Conservation (phyloP, 2,329 filamentous ascomycete species). For the Niveomyces coronatus region DNA sequence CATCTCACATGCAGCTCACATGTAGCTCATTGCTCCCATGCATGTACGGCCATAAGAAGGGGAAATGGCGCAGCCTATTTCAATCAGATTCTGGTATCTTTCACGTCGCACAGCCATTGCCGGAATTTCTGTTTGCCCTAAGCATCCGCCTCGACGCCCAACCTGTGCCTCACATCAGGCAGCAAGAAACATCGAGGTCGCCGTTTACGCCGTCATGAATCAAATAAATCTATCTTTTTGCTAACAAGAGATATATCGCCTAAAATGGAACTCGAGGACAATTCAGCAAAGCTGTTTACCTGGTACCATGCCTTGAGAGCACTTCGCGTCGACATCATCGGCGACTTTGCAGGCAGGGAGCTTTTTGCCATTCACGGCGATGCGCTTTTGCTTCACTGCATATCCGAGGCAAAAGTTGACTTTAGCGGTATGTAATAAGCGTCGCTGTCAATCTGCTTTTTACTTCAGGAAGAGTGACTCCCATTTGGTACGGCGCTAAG, state of each 20-base stretch:
- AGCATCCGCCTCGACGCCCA: not conserved
- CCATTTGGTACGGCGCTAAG: slow-evolving; percentile 2
- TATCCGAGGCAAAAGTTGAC: slow-evolving; percentile 53
- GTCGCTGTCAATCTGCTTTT: not conserved
- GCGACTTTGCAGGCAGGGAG: slow-evolving; percentile 66
- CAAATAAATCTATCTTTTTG: not conserved
- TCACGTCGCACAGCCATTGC: not conserved
- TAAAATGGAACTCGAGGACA: not conserved
- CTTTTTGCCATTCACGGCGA: slow-evolving; percentile 66
- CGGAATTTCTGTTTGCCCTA: not conserved
- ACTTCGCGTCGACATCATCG: slow-evolving; percentile 52
- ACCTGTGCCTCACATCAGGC: not conserved
- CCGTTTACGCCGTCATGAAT: not conserved
- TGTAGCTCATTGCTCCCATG: not conserved
- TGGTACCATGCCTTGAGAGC: slow-evolving; percentile 14
- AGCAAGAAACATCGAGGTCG: not conserved
- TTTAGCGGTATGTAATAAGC: slow-evolving; percentile 37
- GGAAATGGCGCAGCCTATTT: not conserved
- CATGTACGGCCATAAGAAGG: not conserved
- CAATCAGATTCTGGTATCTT: not conserved
- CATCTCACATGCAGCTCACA: not conserved
- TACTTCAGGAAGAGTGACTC: not conserved
- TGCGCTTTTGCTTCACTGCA: slow-evolving; percentile 54
- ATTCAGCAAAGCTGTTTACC: not conserved
- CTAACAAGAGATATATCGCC: not conserved